phyloP scores from a whole-genome alignment of 2,329 filamentous ascomycete genomes.

The Aspergillus thermomutatus region DNA sequence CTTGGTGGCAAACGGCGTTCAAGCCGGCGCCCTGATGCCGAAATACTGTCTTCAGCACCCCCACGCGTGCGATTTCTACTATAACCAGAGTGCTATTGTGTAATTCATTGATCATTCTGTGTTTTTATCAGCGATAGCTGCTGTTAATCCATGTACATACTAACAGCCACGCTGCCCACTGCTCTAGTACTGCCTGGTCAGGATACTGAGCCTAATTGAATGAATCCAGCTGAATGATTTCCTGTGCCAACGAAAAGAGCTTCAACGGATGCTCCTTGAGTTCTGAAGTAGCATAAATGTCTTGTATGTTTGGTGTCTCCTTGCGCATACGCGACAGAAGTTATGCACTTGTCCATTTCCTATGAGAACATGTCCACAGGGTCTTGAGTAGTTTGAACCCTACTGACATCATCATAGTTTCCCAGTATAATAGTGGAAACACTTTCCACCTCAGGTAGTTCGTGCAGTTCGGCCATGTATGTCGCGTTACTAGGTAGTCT shows the following conservation, averaged over 20 bases:
- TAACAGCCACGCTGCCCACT: not conserved
- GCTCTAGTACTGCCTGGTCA: not conserved
- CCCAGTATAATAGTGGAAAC: too few species aligned
- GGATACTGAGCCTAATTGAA: not conserved
- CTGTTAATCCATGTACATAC: not conserved
- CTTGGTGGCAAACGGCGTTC: slow-evolving; percentile 53
- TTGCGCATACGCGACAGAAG: not conserved
- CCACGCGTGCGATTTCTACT: slow-evolving; percentile 55
- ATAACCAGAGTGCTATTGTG: slow-evolving; percentile 45
- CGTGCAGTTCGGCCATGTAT: not conserved
- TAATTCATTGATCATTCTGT: slow-evolving; percentile 1
- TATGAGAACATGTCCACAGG: not conserved
- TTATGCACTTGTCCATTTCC: not conserved
- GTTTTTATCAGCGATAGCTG: not conserved
- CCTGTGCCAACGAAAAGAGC: not conserved
- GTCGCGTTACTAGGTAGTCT: too few species aligned
- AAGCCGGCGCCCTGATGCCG: slow-evolving; percentile 51
- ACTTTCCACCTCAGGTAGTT: not conserved
- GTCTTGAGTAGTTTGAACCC: not conserved
- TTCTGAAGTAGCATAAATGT: not conserved
- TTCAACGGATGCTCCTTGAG: not conserved
- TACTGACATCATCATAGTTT: too few species aligned
- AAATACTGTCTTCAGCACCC: slow-evolving; percentile 59
- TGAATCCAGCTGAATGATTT: not conserved
- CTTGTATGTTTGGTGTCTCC: not conserved